A percentile compares a stretch with the other conserved stretches of the same genome.
Evolutionary conservation across 2,329 filamentous ascomycete species (phyloP).

Genomic region (Leptographium flavum): DNA sequence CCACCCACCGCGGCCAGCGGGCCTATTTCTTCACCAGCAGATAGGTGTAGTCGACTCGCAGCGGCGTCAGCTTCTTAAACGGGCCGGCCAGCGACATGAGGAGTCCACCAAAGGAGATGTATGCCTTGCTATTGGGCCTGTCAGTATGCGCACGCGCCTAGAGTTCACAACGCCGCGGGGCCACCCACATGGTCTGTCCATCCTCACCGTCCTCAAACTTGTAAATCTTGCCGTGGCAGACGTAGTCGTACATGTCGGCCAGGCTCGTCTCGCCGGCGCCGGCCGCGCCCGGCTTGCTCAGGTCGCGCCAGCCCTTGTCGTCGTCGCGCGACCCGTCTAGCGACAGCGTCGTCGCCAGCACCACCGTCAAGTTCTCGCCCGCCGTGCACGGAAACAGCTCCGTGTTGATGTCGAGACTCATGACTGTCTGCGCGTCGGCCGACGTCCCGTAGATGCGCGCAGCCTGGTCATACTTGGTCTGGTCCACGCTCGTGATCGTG

Average conservation of each 20-base stretch:
- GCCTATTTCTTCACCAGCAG: conserved; percentile 82
- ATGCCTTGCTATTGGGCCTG: conserved; percentile 57
- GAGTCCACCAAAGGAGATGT: conserved; percentile 84
- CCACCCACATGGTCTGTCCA: conserved; percentile 69
- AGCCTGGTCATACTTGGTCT: conserved; percentile 88
- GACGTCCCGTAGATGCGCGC: conserved; percentile 70
- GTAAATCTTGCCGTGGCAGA: conserved; percentile 80
- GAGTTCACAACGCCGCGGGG: not conserved
- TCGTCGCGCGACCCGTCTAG: conserved; percentile 75
- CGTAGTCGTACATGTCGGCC: conserved; percentile 75
- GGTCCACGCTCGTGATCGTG: conserved; percentile 64
- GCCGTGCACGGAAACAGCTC: conserved; percentile 71
- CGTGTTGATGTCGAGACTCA: conserved; percentile 85
- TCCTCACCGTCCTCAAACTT: conserved; percentile 70
- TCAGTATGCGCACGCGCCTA: no score
- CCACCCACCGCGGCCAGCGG: no score
- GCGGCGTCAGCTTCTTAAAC: conserved; percentile 83
- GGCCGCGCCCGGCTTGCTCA: conserved; percentile 31
- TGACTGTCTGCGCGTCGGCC: conserved; percentile 56
- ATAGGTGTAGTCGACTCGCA: conserved; percentile 89
- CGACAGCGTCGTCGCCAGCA: conserved; percentile 71
- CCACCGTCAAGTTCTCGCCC: conserved; percentile 65
- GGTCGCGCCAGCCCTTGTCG: conserved; percentile 68
- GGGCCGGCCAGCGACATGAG: conserved; percentile 85
- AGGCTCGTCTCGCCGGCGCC: conserved; percentile 36